Evolutionary conservation across 345 rosid species (phyloP).

Genomic region (Fremontodendron californicum): DNA sequence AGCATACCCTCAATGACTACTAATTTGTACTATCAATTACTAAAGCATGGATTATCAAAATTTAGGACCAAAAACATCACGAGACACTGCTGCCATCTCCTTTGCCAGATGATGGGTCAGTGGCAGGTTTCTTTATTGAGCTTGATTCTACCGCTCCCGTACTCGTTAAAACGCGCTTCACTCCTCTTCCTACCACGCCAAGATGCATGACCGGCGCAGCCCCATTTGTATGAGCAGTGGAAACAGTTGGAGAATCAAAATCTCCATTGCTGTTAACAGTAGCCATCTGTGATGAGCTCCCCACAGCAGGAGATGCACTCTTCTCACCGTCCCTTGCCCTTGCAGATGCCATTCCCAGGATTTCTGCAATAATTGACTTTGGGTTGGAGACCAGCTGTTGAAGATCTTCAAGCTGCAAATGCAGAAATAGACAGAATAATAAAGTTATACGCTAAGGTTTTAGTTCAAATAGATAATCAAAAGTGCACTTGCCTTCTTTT

Average conservation of each 20-base stretch:
- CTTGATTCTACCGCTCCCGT: conserved; percentile 45
- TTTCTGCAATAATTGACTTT: conserved; percentile 61
- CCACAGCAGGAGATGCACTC: conserved; percentile 33
- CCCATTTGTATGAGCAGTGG: conserved; percentile 76
- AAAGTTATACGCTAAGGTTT: not conserved
- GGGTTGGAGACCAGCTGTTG: conserved; percentile 70
- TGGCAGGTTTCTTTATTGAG: conserved; percentile 55
- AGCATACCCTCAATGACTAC: not conserved
- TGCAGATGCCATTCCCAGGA: conserved; percentile 61
- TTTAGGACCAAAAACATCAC: conserved; percentile 17
- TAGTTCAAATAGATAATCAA: not conserved
- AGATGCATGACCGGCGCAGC: conserved; percentile 67
- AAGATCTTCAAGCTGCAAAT: conserved; percentile 86
- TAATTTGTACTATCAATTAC: not conserved
- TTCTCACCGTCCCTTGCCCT: conserved; percentile 42
- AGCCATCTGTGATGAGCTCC: conserved; percentile 64
- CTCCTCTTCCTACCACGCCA: conserved; percentile 95
- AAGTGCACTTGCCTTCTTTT: conserved; percentile 69
- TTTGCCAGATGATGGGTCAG: conserved; percentile 40
- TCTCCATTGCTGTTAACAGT: conserved; percentile 38
- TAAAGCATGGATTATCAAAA: not conserved
- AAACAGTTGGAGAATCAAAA: conserved; percentile 62
- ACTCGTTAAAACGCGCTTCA: conserved; percentile 66
- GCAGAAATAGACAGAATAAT: conserved; percentile 8
- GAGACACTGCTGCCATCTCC: conserved; percentile 43